Evolutionary conservation across 768 basidiomycete genomes (phyloP).

Genomic region (Crassisporium funariophilum): DNA sequence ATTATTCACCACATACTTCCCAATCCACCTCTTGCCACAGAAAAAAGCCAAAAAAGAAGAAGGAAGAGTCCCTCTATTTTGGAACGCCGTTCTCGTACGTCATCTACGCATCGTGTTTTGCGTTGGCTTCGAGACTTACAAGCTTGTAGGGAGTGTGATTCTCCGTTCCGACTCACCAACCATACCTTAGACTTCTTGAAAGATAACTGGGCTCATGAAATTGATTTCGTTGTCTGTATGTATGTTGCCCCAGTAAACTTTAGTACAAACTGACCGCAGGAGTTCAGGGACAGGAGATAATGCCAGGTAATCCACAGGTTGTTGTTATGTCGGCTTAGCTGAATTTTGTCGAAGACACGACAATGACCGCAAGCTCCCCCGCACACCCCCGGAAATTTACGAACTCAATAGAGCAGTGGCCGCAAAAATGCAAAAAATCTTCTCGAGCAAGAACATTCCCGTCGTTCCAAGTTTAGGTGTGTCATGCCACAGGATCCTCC

Average conservation of each 20-base stretch:
- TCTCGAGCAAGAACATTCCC: constrained; percentile 68
- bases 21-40: constrained; percentile 71
- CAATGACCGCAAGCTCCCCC: constrained; percentile 78
- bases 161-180: constrained; percentile 79
- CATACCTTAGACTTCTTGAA: constrained; percentile 80
- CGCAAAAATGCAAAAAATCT: constrained; percentile 71
- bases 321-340: constrained; percentile 8
- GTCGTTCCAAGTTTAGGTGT: constrained; percentile 80
- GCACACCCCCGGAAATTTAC: constrained; percentile 80
- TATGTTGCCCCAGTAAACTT: constrained; percentile 11
- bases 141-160: constrained; percentile 69
- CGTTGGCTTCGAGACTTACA: neutral
- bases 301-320: constrained; percentile 48
- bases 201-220: constrained; percentile 76
- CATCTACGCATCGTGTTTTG: constrained; percentile 2
- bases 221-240: constrained; percentile 90
- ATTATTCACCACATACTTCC: constrained; percentile 55
- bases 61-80: constrained; percentile 56
- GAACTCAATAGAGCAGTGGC: constrained; percentile 69
- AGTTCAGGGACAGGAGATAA: constrained; percentile 75
- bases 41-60: constrained; percentile 57
- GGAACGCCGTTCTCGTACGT: constrained; percentile 71
- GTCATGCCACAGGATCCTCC: constrained; percentile 17
- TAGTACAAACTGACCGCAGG: constrained; percentile 1
- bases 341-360: constrained; percentile 61